Percentiles rank a stretch among this genome's conserved stretches.
phyloP scores from a whole-genome alignment of 805 yeast species.

The Lachancea sp. region DNA sequence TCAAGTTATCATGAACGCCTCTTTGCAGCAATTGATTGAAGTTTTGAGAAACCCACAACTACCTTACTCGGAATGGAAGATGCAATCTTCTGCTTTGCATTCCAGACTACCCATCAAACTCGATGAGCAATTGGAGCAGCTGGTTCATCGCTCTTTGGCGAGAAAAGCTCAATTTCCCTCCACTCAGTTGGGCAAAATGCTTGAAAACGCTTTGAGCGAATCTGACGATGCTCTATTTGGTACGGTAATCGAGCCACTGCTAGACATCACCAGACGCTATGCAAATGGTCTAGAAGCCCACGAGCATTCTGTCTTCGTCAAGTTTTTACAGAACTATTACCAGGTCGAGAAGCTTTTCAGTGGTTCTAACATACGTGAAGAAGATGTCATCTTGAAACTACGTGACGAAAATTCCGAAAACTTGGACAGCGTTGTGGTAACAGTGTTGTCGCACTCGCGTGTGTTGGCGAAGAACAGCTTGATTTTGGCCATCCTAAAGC shows the following conservation, averaged over 20 bases:
- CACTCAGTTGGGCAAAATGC: conserved; percentile 64
- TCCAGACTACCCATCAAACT: conserved; percentile 78
- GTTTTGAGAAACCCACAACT: conserved; percentile 72
- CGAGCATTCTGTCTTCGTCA: conserved; percentile 70
- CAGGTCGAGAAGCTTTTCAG: conserved; percentile 72
- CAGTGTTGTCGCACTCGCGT: conserved; percentile 83
- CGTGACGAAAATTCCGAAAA: conserved; percentile 84
- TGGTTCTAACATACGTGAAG: conserved; percentile 73
- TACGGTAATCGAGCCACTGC: conserved; percentile 65
- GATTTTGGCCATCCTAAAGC: conserved; percentile 74
- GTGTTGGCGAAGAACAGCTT: conserved; percentile 90
- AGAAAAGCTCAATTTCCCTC: conserved; percentile 91
- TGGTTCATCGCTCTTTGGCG: conserved; percentile 57
- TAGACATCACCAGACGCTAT: conserved; percentile 63
- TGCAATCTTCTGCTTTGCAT: conserved; percentile 83
- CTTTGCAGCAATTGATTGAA: conserved; percentile 65
- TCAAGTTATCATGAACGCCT: conserved; percentile 85
- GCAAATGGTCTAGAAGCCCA: conserved; percentile 73
- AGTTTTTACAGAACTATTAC: conserved; percentile 64
- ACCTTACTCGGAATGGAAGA: conserved; percentile 90
- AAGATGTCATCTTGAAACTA: conserved; percentile 77
- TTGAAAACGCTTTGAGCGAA: conserved; percentile 54
- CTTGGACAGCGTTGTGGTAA: conserved; percentile 61
- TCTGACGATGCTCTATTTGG: conserved; percentile 47
- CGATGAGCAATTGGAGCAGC: conserved; percentile 56